A percentile compares a stretch with the other conserved stretches of the same genome.
These are phyloP conservation scores for Entelexis sorbosivorans DNA, from an alignment of 1,139 yeast species.

Conservation along the genomic window DNA sequence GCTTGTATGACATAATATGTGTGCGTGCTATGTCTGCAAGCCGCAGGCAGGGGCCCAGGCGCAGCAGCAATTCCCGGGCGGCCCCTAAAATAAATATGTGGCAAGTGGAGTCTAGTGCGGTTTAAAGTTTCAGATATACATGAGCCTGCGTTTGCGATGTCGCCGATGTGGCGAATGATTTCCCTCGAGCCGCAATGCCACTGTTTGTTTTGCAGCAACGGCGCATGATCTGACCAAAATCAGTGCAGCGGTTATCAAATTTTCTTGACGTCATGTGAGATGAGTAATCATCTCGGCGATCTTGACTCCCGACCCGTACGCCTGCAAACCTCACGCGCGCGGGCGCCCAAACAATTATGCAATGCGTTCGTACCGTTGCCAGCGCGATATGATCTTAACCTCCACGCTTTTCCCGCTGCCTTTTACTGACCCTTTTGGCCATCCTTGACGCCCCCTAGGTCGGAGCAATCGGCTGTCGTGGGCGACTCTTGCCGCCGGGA, in stretches of 20 bases:
- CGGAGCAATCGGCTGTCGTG: not conserved
- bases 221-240: not conserved
- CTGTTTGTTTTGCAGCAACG: not conserved
- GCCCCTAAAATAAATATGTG: not conserved
- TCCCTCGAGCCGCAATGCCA: not conserved
- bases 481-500: not conserved
- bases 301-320: not conserved
- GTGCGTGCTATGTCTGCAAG: not conserved
- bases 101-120: not conserved
- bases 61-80: not conserved
- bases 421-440: not conserved
- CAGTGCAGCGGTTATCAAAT: not conserved
- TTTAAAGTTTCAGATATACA: no score
- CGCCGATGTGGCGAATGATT: not conserved
- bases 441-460: not conserved
- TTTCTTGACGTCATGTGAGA: not conserved
- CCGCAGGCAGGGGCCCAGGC: not conserved
- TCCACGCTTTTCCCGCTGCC: no score
- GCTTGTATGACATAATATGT: slow-evolving; percentile 1
- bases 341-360: no score
- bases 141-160: not conserved
- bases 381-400: no score
- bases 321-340: no score
- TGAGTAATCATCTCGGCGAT: not conserved
- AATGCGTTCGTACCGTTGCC: no score